phyloP scores from a whole-genome alignment of 345 rosid genomes.

The Noccaea caerulescens region DNA sequence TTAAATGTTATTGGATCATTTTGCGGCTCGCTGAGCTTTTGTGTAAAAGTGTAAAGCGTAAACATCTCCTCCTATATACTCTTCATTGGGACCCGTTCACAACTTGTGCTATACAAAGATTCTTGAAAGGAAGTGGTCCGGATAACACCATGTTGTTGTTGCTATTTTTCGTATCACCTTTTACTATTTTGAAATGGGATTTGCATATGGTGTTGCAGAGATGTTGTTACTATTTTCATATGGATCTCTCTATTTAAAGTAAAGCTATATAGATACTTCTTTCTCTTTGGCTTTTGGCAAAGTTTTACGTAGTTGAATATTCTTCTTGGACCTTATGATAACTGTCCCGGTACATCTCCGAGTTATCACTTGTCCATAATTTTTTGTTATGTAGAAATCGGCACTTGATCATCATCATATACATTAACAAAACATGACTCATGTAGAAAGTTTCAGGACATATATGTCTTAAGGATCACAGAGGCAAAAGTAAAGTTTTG shows the following conservation, averaged over 20 bases:
- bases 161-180: constrained; percentile 18
- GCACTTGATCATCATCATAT: constrained; percentile 8
- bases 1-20: constrained; percentile 47
- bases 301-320: constrained; percentile 13
- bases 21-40: constrained; percentile 53
- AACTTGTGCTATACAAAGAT: constrained; percentile 23
- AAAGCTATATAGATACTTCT: background rate
- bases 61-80: constrained; percentile 1
- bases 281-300: constrained; percentile 8
- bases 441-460: constrained; percentile 3
- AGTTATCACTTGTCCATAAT: constrained; percentile 14
- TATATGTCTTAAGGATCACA: constrained; percentile 8
- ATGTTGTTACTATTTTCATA: constrained; percentile 6
- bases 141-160: background rate
- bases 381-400: constrained; percentile 6
- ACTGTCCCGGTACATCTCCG: constrained; percentile 16
- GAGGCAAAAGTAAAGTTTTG: background rate
- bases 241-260: background rate
- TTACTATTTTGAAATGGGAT: constrained; percentile 23
- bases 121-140: constrained; percentile 30
- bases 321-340: constrained; percentile 26
- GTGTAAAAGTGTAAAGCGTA: constrained; percentile 30
- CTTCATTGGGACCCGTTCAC: constrained; percentile 25
- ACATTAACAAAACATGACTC: constrained; percentile 4
- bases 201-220: too few relatives aligned